Evolutionary conservation across 2,329 filamentous ascomycete genomes (phyloP), one percentile per base, ranked within the genome.

Genomic region (Fusarium sp.): DNA sequence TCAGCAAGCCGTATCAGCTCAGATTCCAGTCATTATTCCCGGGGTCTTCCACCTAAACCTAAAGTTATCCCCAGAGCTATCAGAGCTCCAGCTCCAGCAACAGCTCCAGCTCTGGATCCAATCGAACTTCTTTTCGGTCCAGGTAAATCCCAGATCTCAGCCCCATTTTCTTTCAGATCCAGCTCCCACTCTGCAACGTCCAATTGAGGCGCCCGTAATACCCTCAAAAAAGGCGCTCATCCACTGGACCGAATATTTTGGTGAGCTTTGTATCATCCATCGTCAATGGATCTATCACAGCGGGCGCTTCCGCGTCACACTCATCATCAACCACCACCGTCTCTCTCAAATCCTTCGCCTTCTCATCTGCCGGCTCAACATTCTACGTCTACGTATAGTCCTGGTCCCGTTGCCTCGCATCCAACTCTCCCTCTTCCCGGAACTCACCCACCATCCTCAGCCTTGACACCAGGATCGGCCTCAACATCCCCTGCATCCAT

Each of bases 281-380:
- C 60, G 61, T 64, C 72, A 31, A 76, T 79, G 77, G 77, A 79
- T 69, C 62, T 79, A 56, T 72, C 73, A 55, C 76, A 77, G 62
- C 75, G 76, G 71, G 70, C 72, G 55, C 76, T 74, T 61, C 74
- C 73, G 75, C 75, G 75, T 68, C 66, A 75, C 49, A 63, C 68
- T 60, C 73, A 69, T 59, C 73, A 72, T 20, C 71, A 72, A 36
- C 61, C 69, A 35, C 66, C 65, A 46, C 62, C 29, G 35, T 50
- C 58, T 39, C 71, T 72, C 47, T 60, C 71, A 54, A 72, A 75
- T 29, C 63, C 64, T 59, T 70, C 74, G 52, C 59, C 69, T 31
- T 66, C 71, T 31, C 73, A 73, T 55, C 72, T 58, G 20, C 67
- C 72, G 10, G 47, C 60, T 31, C 74, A 75, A 52, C 72, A 63